Evolutionary conservation across 1,284 basidiomycete genomes (phyloP).

Genomic region (Hypsizygus ulmarius): DNA sequence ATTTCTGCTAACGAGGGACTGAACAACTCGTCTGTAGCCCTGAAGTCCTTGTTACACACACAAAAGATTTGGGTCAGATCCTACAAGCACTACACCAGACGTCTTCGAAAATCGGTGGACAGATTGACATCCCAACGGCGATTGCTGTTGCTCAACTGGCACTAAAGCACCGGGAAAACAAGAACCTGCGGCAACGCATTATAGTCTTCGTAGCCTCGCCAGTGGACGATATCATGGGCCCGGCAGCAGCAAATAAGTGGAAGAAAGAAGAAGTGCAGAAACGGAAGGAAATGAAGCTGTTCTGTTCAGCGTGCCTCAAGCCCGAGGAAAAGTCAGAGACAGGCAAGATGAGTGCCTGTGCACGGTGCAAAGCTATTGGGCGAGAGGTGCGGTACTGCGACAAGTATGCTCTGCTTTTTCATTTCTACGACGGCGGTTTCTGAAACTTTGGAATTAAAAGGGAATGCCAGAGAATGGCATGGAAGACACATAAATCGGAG

Average conservation of each 20-base stretch:
- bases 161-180: conserved; percentile 97
- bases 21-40: conserved; percentile 54
- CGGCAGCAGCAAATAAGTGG: too few relatives aligned
- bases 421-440: too few relatives aligned
- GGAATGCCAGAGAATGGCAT: conserved; percentile 11
- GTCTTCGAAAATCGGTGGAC: conserved; percentile 71
- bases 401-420: too few relatives aligned
- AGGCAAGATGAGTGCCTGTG: too few relatives aligned
- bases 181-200: conserved; percentile 94
- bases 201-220: conserved; percentile 94
- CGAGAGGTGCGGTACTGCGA: too few relatives aligned
- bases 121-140: conserved; percentile 83
- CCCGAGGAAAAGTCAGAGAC: too few relatives aligned
- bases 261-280: too few relatives aligned
- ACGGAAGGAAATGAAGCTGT: too few relatives aligned
- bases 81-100: conserved; percentile 75
- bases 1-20: not conserved
- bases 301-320: too few relatives aligned
- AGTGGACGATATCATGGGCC: too few relatives aligned
- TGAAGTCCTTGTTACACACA: conserved; percentile 93
- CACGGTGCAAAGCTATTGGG: too few relatives aligned
- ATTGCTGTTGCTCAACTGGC: conserved; percentile 95
- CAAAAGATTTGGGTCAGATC: conserved; percentile 93
- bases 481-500: conserved; percentile 9
- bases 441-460: too few relatives aligned